A percentile compares a stretch with the other conserved stretches of the same genome.
Evolutionary conservation across 2,329 filamentous ascomycete species (phyloP).

Genomic region (Calcarisporium arbuscula): DNA sequence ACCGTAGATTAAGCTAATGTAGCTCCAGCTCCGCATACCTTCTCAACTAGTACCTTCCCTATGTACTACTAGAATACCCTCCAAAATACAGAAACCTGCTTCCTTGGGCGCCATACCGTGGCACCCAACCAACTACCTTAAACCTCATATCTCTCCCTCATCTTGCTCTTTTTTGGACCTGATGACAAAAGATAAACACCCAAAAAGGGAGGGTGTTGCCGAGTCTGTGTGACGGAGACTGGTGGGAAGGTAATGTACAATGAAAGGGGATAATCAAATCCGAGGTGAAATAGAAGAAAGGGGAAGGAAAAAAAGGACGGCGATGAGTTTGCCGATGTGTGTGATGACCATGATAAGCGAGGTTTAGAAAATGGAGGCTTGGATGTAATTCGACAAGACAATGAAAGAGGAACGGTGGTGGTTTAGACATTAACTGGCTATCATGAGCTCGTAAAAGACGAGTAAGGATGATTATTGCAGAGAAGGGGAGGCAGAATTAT

Average conservation of each 20-base stretch:
- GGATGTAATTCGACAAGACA: conserved; percentile 12
- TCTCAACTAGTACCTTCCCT: too few species aligned
- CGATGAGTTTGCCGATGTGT: conserved; percentile 8
- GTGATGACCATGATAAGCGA: too few species aligned
- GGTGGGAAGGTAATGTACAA: conserved; percentile 24
- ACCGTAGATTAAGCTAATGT: too few species aligned
- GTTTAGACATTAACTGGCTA: conserved; percentile 25
- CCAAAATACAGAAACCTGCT: too few species aligned
- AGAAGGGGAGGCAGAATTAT: too few species aligned
- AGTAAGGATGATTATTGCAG: neutral
- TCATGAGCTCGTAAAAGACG: conserved; percentile 27
- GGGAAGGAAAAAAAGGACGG: conserved; percentile 9
- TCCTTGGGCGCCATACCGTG: conserved; percentile 1
- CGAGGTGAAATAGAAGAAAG: conserved; percentile 2
- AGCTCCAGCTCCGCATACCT: too few species aligned
- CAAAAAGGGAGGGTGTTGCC: too few species aligned
- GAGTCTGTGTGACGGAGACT: conserved; percentile 22
- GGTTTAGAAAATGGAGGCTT: too few species aligned
- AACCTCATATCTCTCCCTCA: conserved; percentile 1
- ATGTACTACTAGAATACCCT: too few species aligned
- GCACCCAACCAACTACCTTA: neutral
- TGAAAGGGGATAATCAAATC: too few species aligned
- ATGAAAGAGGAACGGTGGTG: conserved; percentile 1
- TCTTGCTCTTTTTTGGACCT: too few species aligned
- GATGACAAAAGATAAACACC: conserved; percentile 10